These are phyloP conservation scores for Skeletonema grethae DNA, from an alignment of 108 stramenopile species.

Conservation along the genomic window DNA sequence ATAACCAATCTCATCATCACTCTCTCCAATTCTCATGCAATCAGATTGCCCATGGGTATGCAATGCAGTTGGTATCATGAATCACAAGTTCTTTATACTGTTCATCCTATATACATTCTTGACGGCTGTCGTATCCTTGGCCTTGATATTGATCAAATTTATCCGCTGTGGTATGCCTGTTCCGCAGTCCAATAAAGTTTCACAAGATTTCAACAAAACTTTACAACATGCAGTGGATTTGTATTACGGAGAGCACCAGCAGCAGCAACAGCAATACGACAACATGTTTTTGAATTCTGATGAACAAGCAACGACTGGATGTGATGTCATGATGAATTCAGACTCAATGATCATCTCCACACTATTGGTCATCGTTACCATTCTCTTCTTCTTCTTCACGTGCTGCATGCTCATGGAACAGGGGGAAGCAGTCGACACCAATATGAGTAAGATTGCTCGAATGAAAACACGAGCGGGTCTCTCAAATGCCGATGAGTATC, in stretches of 20 bases:
- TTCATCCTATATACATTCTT: slow-evolving; percentile 92
- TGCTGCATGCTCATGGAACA: slow-evolving; percentile 95
- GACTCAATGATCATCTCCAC: slow-evolving; percentile 16
- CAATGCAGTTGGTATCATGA: slow-evolving; percentile 94
- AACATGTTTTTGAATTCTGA: slow-evolving; percentile 6
- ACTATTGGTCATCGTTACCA: slow-evolving; percentile 49
- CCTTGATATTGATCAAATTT: slow-evolving; percentile 62
- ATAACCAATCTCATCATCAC: neutral
- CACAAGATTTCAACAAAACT: slow-evolving; percentile 24
- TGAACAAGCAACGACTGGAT: slow-evolving; percentile 30
- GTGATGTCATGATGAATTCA: slow-evolving; percentile 11
- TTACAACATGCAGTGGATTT: neutral
- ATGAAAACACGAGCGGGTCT: slow-evolving; percentile 84
- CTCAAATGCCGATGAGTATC: slow-evolving; percentile 57
- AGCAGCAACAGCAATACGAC: slow-evolving; percentile 1
- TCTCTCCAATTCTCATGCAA: neutral
- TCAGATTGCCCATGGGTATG: slow-evolving; percentile 87
- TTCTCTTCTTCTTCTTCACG: slow-evolving; percentile 95
- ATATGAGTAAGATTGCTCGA: slow-evolving; percentile 92
- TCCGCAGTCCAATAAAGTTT: neutral
- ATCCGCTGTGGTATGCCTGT: slow-evolving; percentile 55
- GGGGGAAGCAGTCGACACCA: slow-evolving; percentile 84
- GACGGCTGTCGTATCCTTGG: slow-evolving; percentile 72
- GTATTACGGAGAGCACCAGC: neutral
- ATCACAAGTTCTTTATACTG: slow-evolving; percentile 94